A percentile compares a stretch with the other conserved stretches of the same genome.
phyloP scores from a whole-genome alignment of 164 flowering plant species.

The Macadamia tetraphylla region DNA sequence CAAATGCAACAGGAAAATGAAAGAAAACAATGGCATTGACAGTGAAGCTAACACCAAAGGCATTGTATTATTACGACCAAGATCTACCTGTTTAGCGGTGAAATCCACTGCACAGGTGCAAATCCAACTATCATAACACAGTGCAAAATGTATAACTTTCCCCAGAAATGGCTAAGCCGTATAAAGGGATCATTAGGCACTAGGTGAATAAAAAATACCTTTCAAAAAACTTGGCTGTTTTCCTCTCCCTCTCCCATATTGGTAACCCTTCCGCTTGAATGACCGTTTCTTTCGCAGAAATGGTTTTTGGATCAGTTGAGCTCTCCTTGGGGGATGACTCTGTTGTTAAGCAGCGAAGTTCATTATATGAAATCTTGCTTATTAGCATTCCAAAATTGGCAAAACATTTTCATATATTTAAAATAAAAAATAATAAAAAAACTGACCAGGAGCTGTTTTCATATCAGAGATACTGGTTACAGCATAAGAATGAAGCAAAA shows the following conservation, averaged over 20 bases:
- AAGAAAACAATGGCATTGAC: neutral
- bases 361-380: slow-evolving; percentile 4
- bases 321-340: slow-evolving; percentile 47
- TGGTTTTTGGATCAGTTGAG: slow-evolving; percentile 39
- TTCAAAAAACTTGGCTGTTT: slow-evolving; percentile 33
- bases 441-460: neutral
- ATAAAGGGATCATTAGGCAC: neutral
- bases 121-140: no score
- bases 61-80: no score
- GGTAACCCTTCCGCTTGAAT: slow-evolving; percentile 43
- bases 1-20: neutral
- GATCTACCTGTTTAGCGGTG: no score
- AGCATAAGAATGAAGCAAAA: neutral
- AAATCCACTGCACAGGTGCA: no score
- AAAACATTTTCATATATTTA: neutral
- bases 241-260: slow-evolving; percentile 48
- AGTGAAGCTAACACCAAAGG: no score
- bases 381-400: neutral
- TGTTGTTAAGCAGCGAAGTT: slow-evolving; percentile 19
- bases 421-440: no score
- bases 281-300: slow-evolving; percentile 58
- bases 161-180: neutral
- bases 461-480: neutral
- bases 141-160: no score
- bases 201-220: slow-evolving; percentile 27